Evolutionary conservation across 805 yeast genomes (phyloP).

Genomic region (Danielozyma ontarioensis): DNA sequence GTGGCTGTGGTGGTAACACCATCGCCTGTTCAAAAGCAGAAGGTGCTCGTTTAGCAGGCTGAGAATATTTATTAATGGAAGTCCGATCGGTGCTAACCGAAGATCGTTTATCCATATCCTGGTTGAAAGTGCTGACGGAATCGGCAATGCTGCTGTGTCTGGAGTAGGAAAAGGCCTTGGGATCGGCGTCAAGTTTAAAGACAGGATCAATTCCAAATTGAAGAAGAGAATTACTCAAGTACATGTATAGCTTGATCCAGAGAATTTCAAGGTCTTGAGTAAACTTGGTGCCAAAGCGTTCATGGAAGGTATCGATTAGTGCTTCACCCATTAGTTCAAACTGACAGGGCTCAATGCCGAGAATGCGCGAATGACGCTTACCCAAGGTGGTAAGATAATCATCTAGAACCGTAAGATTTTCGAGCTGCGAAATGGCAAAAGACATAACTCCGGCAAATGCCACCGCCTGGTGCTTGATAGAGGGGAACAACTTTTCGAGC

Average conservation of each 20-base stretch:
- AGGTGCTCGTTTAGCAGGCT: no score
- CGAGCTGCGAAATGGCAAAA: slow-evolving; percentile 60
- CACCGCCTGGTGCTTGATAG: slow-evolving; percentile 72
- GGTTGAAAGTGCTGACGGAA: not conserved
- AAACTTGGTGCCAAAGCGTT: slow-evolving; percentile 51
- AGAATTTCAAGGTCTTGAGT: slow-evolving; percentile 58
- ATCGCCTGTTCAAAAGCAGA: no score
- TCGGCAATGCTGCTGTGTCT: not conserved
- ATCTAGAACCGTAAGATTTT: slow-evolving; percentile 51
- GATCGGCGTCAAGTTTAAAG: slow-evolving; percentile 9
- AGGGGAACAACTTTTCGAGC: slow-evolving; percentile 64
- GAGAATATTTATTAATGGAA: not conserved
- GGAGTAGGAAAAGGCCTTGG: not conserved
- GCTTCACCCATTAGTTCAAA: slow-evolving; percentile 74
- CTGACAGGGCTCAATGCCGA: slow-evolving; percentile 65
- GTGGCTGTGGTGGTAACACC: no score
- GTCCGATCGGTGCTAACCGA: not conserved
- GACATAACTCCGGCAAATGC: slow-evolving; percentile 77
- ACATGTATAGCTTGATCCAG: slow-evolving; percentile 68
- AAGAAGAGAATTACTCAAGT: slow-evolving; percentile 60
- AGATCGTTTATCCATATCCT: not conserved
- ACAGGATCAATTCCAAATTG: slow-evolving; percentile 56
- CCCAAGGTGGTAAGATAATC: slow-evolving; percentile 61
- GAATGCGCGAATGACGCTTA: slow-evolving; percentile 67
- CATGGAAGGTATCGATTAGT: slow-evolving; percentile 60